Evolutionary conservation across 179 eudicot species (phyloP).

Genomic region (Vitellaria paradoxa): DNA sequence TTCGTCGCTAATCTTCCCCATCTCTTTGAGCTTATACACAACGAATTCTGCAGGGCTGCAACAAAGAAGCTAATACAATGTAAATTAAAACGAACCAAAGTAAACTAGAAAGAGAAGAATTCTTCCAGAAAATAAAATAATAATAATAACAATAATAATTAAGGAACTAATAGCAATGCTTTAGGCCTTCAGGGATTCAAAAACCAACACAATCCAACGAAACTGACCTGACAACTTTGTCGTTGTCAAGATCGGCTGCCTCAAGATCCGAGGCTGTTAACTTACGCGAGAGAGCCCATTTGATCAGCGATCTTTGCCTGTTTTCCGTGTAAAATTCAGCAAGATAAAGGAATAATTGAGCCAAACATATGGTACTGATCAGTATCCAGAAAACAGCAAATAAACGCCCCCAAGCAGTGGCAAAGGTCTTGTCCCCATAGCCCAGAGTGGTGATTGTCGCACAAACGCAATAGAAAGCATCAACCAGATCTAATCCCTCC

Average conservation of each 20-base stretch:
- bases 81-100: neutral
- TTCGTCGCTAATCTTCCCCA: slow-evolving; percentile 65
- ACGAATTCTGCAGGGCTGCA: slow-evolving; percentile 67
- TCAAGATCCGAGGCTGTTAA: slow-evolving; percentile 60
- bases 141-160: neutral
- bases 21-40: slow-evolving; percentile 63
- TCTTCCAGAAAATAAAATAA: neutral
- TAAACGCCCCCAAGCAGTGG: slow-evolving; percentile 55
- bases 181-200: neutral
- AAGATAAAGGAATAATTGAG: slow-evolving; percentile 53
- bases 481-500: slow-evolving; percentile 47
- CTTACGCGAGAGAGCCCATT: slow-evolving; percentile 52
- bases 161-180: neutral
- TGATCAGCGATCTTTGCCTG: slow-evolving; percentile 37
- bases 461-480: slow-evolving; percentile 81
- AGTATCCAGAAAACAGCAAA: slow-evolving; percentile 77
- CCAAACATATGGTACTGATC: slow-evolving; percentile 63
- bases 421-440: slow-evolving; percentile 72
- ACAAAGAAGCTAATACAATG: slow-evolving; percentile 8
- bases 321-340: slow-evolving; percentile 66
- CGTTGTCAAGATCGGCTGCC: slow-evolving; percentile 71
- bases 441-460: slow-evolving; percentile 73
- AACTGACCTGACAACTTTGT: slow-evolving; percentile 59
- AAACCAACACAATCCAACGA: neutral
- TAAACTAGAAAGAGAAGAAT: neutral